phyloP scores from a whole-genome alignment of 2,329 filamentous ascomycete species.

The Sporothrix schenckii region DNA sequence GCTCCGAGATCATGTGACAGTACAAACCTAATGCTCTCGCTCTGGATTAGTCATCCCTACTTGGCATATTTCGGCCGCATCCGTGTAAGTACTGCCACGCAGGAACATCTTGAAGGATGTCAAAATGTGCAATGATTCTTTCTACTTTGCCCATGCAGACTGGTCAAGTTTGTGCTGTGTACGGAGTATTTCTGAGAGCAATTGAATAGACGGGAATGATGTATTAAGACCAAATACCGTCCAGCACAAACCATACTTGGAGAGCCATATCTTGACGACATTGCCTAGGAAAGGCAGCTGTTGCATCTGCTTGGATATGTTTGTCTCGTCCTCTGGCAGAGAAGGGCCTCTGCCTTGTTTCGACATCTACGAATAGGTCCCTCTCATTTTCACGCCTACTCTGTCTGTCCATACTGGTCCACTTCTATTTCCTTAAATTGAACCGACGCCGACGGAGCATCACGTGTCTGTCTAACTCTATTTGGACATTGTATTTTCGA shows the following conservation, averaged over 20 bases:
- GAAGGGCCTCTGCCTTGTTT: no score
- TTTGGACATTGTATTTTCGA: neutral
- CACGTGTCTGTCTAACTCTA: slow-evolving; percentile 14
- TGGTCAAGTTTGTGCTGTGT: neutral
- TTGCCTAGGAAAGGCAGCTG: no score
- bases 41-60: neutral
- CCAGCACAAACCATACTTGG: no score
- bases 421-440: no score
- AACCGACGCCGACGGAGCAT: slow-evolving; percentile 6
- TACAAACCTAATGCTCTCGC: neutral
- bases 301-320: no score
- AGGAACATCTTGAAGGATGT: neutral
- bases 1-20: slow-evolving; percentile 32
- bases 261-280: no score
- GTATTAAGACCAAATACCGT: no score
- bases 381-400: no score
- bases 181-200: no score
- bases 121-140: neutral
- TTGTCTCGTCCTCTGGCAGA: no score
- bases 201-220: no score
- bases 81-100: neutral
- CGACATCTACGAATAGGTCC: no score
- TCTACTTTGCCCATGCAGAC: neutral
- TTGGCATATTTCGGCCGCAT: neutral
- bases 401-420: neutral